Conservation (phyloP, 139 green algal genomes). For the Chlamydomonas incerta region DNA sequence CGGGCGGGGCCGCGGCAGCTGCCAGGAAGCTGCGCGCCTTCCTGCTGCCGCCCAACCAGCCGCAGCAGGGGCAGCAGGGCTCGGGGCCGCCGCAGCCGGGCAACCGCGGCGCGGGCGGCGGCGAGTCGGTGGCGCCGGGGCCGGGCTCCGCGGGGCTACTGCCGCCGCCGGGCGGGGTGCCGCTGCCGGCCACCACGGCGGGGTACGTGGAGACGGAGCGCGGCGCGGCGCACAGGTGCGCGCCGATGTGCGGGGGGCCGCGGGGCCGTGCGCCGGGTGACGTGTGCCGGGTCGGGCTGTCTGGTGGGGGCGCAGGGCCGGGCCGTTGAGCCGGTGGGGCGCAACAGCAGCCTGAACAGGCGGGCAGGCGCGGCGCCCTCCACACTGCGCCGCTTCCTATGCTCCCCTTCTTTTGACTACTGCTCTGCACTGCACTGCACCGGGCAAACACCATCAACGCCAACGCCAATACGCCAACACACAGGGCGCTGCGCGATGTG, state of each 20-base stretch:
- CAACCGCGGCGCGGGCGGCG: constrained; percentile 22
- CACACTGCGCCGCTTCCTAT: too few species aligned
- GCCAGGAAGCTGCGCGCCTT: not conserved
- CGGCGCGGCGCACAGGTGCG: constrained; percentile 9
- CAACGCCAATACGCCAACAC: too few species aligned
- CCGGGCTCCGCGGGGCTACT: not conserved
- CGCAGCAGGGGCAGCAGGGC: constrained; percentile 10
- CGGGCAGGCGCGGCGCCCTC: too few species aligned
- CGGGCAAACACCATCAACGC: too few species aligned
- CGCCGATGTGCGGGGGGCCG: not conserved
- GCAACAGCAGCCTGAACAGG: too few species aligned
- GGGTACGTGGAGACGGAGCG: constrained; percentile 23
- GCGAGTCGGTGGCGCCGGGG: too few species aligned
- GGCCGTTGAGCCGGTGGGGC: not conserved
- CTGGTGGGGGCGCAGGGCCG: too few species aligned
- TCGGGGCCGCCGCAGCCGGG: not conserved
- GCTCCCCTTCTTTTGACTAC: too few species aligned
- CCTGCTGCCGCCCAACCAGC: constrained; percentile 9
- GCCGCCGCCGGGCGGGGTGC: not conserved
- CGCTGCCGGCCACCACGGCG: constrained; percentile 7
- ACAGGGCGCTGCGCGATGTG: constrained; percentile 28
- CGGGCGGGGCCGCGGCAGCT: not conserved
- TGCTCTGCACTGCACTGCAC: too few species aligned
- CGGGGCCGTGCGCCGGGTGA: not conserved
- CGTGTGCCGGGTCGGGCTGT: not conserved